Percentiles rank a stretch among this genome's conserved stretches.
Evolutionary conservation across 257 asterid genomes (phyloP).

Genomic region (Ophiorrhiza pumila): DNA sequence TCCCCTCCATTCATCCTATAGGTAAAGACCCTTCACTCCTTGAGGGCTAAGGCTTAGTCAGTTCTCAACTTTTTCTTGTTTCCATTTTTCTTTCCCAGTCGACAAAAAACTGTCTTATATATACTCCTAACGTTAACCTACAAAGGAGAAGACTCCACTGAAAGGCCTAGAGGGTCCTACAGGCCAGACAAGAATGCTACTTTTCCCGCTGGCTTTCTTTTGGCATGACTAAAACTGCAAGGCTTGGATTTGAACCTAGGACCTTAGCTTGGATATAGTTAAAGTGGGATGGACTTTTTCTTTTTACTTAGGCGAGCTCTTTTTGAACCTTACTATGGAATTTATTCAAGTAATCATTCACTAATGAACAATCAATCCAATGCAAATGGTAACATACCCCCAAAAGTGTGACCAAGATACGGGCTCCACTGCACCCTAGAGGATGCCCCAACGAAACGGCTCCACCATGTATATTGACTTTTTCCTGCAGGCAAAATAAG

Average conservation of each 20-base stretch:
- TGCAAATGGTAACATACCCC: slow-evolving; percentile 55
- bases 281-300: no score
- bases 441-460: slow-evolving; percentile 98
- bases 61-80: background rate
- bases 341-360: background rate
- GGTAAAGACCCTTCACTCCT: background rate
- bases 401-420: slow-evolving; percentile 85
- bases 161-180: no score
- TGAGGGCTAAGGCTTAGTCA: background rate
- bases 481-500: slow-evolving; percentile 55
- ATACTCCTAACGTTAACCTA: no score
- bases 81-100: no score
- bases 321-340: background rate
- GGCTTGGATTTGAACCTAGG: no score
- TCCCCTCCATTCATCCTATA: background rate
- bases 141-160: no score
- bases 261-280: no score
- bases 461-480: slow-evolving; percentile 88
- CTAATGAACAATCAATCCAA: background rate
- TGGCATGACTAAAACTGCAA: no score
- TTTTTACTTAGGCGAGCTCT: background rate
- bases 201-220: no score
- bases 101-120: no score
- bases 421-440: slow-evolving; percentile 99
- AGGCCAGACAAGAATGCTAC: no score